These are phyloP conservation scores for Thelonectria rubi DNA, from an alignment of 2,329 filamentous ascomycete genomes.

Conservation along the genomic window DNA sequence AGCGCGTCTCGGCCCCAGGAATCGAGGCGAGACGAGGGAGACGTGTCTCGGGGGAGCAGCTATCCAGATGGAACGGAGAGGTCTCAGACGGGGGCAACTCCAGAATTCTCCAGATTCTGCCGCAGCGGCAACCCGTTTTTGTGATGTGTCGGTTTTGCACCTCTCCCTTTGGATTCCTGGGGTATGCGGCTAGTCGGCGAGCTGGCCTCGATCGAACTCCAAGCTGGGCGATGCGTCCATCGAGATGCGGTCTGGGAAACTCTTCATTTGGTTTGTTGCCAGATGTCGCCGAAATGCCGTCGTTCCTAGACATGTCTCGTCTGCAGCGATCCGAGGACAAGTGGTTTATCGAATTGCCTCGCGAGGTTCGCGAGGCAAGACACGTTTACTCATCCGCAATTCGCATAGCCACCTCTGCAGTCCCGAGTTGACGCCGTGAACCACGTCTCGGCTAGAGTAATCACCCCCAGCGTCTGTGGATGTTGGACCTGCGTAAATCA, in stretches of 20 bases:
- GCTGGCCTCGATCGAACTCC: not conserved
- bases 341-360: not conserved
- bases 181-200: not conserved
- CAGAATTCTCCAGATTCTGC: not conserved
- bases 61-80: not conserved
- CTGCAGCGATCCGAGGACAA: not conserved
- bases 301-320: not conserved
- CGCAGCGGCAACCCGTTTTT: not conserved
- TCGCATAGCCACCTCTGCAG: not conserved
- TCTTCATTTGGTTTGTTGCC: not conserved
- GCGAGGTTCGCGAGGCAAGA: not conserved
- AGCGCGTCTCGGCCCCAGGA: not conserved
- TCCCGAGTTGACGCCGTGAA: not conserved
- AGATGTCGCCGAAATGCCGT: not conserved
- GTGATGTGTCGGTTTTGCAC: not conserved
- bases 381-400: not conserved
- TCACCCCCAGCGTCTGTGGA: no score
- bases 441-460: no score
- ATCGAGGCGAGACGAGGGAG: not conserved
- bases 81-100: not conserved
- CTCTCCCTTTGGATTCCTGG: not conserved
- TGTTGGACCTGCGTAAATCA: no score
- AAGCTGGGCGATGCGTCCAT: not conserved
- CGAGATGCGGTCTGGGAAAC: not conserved
- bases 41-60: not conserved